A percentile compares a stretch with the other conserved stretches of the same genome.
These are phyloP conservation scores for Colletotrichum musicola DNA, from an alignment of 2,329 filamentous ascomycete genomes.

Conservation along the genomic window DNA sequence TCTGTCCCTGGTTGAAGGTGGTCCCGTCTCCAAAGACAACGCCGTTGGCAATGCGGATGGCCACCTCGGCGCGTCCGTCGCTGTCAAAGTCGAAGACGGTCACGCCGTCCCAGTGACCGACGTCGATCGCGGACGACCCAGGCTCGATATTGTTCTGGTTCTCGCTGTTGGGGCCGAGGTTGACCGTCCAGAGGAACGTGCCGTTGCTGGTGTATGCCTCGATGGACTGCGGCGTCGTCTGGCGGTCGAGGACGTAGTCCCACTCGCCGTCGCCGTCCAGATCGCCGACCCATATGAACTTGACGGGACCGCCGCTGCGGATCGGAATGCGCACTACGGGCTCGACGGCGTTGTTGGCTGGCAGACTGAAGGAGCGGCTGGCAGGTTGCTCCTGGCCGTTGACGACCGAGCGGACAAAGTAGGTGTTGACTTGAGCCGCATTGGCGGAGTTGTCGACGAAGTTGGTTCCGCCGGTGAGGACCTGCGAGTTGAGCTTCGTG, in stretches of 20 bases:
- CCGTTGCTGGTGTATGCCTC: constrained; percentile 41
- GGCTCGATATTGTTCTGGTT: constrained; percentile 42
- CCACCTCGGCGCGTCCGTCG: constrained; percentile 42
- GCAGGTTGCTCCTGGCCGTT: constrained; percentile 36
- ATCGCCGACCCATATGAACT: constrained; percentile 44
- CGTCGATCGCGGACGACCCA: constrained; percentile 39
- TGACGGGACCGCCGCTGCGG: constrained; percentile 38
- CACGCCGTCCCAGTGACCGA: constrained; percentile 43
- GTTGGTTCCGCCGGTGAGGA: constrained; percentile 41
- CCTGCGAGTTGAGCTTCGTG: constrained; percentile 35
- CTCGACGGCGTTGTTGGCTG: constrained; percentile 28
- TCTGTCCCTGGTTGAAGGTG: constrained; percentile 31
- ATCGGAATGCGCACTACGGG: constrained; percentile 41
- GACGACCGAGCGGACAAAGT: constrained; percentile 39
- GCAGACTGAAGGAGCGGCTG: constrained; percentile 37
- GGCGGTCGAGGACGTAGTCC: constrained; percentile 42
- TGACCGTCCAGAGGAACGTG: constrained; percentile 41
- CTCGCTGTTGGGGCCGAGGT: constrained; percentile 41
- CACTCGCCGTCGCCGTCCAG: constrained; percentile 43
- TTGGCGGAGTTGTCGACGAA: constrained; percentile 39
- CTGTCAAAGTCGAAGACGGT: constrained; percentile 44
- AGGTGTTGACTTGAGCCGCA: constrained; percentile 37
- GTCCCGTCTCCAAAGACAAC: constrained; percentile 41
- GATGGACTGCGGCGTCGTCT: constrained; percentile 35
- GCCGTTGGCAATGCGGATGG: constrained; percentile 42